Base-by-base conservation (phyloP, 1,139 yeast species). In the Suhomyces coccinellae region DNA sequence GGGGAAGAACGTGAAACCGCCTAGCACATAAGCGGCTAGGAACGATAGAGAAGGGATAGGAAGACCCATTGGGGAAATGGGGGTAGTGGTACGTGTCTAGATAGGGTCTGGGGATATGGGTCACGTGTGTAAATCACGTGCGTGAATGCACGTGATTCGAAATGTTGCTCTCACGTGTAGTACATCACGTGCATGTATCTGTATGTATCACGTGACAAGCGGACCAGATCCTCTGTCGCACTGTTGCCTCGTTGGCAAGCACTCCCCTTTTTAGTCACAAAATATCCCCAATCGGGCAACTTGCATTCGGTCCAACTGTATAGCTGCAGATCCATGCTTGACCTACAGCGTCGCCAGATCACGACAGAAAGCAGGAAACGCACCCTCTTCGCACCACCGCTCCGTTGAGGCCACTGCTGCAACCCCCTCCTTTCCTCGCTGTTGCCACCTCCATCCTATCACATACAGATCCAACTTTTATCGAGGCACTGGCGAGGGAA, bases 1-100 rank as follows among this genome's bases (percentile, higher is more conserved):
- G 0, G 96, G 96, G 15, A 88, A 60, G 51, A 90, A 79, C 0
- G 97, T 87, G 6, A 90, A 36, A 0, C 97, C 97, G 6, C 97
- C 97, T 4, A 87, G 42, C 2, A 88, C 38, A 59, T 67, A 66
- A 2, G 58, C 62, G 22, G 61, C 59, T 10, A 75, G 13, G 20
- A 36, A 6, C 2, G 39, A 40, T 20, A 64, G 28, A 3, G 33
- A 20, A 27, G 32, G 58, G 39, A 53, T 48, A 32, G 49, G 33
- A 12, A 58, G 40, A 11, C 55, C 57, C 66, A 61, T 61, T 14
- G n/a, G 22, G 13, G 29, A 7, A n/a, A 22, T 22, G 13, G 16
- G 31, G 20, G 38, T 26, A 12, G 29, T 11, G 20, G 24, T 27
- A 22, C 22, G 38, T n/a, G 31, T 10, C 9, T 4, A n/a, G n/a